Evolutionary conservation across 352 stramenopile species (phyloP), one percentile per base, ranked within the genome.

Genomic region (Globisporangium middletonii): DNA sequence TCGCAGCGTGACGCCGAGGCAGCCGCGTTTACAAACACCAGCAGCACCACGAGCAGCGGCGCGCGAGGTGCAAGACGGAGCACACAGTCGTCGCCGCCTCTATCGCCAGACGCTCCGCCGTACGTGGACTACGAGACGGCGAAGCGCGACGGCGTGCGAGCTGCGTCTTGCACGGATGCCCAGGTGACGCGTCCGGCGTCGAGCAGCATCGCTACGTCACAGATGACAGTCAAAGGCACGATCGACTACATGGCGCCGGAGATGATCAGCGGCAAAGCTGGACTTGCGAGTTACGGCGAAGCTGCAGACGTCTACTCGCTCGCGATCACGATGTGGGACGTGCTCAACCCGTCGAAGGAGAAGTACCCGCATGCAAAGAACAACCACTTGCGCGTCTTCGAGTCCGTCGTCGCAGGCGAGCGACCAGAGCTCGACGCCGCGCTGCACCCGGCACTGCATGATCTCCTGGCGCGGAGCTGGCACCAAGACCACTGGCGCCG

Each of bases 261-360:
- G 43, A 67, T 92, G 43, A 88, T 92, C 52, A 75, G 82, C 13
- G 78, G 78, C 13, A 71, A 73, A 27, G 66, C 59, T n/a, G 79
- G 75, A 0, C 27, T 58, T 19, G 76, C 71, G 30, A 61, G 59
- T 11, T 92, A 92, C 57, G 75, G 67, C 2, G 75, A 89, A 41
- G 72, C 72, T 7, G 78, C 83, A 2, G 81, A 92, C 49, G 65
- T 92, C 7, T 90, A 86, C 53, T 79, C 73, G 16, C 62, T 92
- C 28, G 79, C 60, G 27, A 83, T 91, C 48, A 88, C 79, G 19
- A 67, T 90, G 50, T 90, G 82, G 79, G 77, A 90, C 42, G 69
- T 92, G 2, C 55, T 84, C 23, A 69, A 86, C 52, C 76, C 76
- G 1, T 55, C 62, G 23, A 8, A 37, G 30, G 30, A 64, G 60